Base-by-base conservation (phyloP, 495 filamentous ascomycete genomes). In the Poronia punctata region DNA sequence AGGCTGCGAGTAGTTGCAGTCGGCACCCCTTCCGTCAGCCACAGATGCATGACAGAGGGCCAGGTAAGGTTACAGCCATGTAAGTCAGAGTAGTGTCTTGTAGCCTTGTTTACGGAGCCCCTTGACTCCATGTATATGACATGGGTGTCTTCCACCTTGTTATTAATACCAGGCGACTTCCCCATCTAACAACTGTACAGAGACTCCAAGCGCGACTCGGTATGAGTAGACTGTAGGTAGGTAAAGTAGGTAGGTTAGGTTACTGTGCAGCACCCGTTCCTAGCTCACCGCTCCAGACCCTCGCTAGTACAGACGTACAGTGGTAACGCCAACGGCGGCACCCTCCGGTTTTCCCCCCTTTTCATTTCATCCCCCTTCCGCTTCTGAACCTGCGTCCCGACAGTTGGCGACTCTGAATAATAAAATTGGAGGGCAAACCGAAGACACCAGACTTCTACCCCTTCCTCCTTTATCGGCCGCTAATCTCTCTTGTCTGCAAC, bases 71-170 rank as follows among this genome's bases (percentile, higher is more conserved):
- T 4, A 4, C 16, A n/a, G n/a, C n/a, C n/a, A n/a, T n/a, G n/a
- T n/a, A n/a, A n/a, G n/a, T n/a, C n/a, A n/a, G 22, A 14, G 23
- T 24, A 24, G 16, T 22, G 21, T 19, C 30, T 43, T 45, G 35
- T 38, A 44, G 42, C 42, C 42, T 45, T 45, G 42, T 45, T 45
- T 45, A 45, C 42, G 34, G 42, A 20, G 18, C 35, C 42, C 11
- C 21, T 12, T 2, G 27, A 26, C 11, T 5, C 30, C 40, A 35
- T 35, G 40, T 43, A 35, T 19, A 35, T 15, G n/a, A 17, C 14
- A n/a, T 23, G 20, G 32, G 36, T 15, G 18, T 23, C 11, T 27
- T 11, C 22, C 31, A 7, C 29, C 32, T 29, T 15, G 23, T n/a
- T n/a, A n/a, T n/a, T n/a, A n/a, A n/a, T n/a, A n/a, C n/a, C n/a